Conservation (phyloP, 1,139 yeast genomes). For the Hyphopichia buzzinii region DNA sequence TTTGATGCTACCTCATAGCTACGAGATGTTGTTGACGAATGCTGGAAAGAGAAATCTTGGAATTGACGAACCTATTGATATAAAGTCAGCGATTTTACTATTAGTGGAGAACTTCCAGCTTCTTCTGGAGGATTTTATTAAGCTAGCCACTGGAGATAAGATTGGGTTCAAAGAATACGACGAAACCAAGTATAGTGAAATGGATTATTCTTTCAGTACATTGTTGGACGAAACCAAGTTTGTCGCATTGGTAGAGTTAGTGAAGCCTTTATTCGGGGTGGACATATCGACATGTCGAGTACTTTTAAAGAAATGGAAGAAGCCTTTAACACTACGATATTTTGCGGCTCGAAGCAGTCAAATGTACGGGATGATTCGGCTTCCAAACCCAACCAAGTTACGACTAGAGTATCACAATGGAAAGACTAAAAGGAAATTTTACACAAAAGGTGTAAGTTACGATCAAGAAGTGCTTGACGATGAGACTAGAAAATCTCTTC, state of each 20-base stretch:
- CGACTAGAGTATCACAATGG: slow-evolving; percentile 54
- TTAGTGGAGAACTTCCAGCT: slow-evolving; percentile 34
- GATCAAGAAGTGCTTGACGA: slow-evolving; percentile 22
- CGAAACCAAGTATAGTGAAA: slow-evolving; percentile 9
- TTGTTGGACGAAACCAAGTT: slow-evolving; percentile 1
- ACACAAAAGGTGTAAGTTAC: slow-evolving; percentile 35
- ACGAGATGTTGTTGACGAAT: slow-evolving; percentile 41
- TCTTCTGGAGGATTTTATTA: slow-evolving; percentile 40
- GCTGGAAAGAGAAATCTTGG: slow-evolving; percentile 44
- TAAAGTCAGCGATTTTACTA: slow-evolving; percentile 33
- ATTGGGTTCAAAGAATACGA: slow-evolving; percentile 46
- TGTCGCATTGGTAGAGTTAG: neutral
- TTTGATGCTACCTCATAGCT: slow-evolving; percentile 27
- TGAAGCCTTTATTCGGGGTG: neutral
- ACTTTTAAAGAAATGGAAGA: slow-evolving; percentile 43
- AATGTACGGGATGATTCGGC: slow-evolving; percentile 35
- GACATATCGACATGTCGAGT: neutral
- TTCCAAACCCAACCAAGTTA: slow-evolving; percentile 33
- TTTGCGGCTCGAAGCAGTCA: slow-evolving; percentile 57
- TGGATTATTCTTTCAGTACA: slow-evolving; percentile 2
- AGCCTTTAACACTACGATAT: slow-evolving; percentile 54
- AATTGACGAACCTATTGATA: slow-evolving; percentile 48
- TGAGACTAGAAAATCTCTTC: slow-evolving; percentile 31
- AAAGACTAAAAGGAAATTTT: slow-evolving; percentile 32
- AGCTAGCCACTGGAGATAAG: slow-evolving; percentile 43